These are phyloP conservation scores for Helianthus tuberosus DNA, from an alignment of 129 eudicot species.

Conservation along the genomic window DNA sequence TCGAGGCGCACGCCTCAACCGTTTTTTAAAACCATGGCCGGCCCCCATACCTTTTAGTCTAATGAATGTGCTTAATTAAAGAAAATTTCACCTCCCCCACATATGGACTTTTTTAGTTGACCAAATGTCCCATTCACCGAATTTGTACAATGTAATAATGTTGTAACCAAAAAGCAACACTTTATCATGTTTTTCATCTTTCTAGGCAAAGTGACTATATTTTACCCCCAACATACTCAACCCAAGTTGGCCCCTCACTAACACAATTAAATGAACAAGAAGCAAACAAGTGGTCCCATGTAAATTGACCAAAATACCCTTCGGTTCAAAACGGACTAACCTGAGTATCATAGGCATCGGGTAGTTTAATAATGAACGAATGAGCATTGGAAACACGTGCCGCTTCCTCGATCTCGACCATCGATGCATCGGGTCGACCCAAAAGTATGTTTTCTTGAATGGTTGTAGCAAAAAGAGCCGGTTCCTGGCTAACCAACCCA, in stretches of 20 bases:
- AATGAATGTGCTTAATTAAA: conserved; percentile 46
- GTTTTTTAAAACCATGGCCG: no score
- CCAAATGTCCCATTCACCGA: conserved; percentile 48
- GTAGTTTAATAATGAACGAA: conserved; percentile 78
- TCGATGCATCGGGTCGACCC: conserved; percentile 88
- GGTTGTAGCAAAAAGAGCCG: conserved; percentile 89
- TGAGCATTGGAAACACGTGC: conserved; percentile 95
- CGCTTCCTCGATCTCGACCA: conserved; percentile 81
- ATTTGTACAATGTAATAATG: conserved; percentile 32
- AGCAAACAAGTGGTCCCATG: conserved; percentile 6
- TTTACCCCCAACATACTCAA: conserved; percentile 44
- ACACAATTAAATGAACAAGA: conserved; percentile 19
- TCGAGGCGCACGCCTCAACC: no score
- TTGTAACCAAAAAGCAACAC: conserved; percentile 37
- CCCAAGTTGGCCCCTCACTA: conserved; percentile 29
- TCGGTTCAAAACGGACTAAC: conserved; percentile 36
- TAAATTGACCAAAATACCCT: conserved; percentile 21
- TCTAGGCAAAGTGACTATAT: conserved; percentile 25
- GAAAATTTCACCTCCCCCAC: conserved; percentile 44
- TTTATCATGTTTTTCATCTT: conserved; percentile 42
- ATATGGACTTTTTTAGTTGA: conserved; percentile 69
- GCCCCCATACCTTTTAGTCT: no score
- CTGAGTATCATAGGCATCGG: conserved; percentile 94
- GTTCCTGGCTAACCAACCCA: conserved; percentile 96
- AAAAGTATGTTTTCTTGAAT: conserved; percentile 92